Percentiles rank a stretch among this genome's conserved stretches.
phyloP scores from a whole-genome alignment of 306 rosid genomes.

The Oemleria cerasiformis region DNA sequence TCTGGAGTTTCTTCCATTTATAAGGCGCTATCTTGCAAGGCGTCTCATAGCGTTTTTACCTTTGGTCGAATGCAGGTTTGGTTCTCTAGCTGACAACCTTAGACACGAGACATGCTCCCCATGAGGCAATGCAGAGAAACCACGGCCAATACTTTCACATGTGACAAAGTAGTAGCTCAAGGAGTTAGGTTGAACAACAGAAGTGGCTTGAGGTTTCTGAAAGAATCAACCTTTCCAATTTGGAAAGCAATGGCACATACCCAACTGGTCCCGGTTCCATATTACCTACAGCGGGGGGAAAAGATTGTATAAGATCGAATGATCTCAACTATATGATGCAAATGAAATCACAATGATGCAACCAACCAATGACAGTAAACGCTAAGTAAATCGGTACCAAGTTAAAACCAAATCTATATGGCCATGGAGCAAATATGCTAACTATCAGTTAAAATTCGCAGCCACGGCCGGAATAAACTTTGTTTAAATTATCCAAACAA shows the following conservation, averaged over 20 bases:
- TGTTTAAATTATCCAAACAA: neutral
- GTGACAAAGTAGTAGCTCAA: constrained; percentile 30
- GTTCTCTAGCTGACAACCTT: constrained; percentile 32
- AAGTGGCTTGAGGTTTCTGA: constrained; percentile 37
- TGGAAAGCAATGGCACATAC: constrained; percentile 28
- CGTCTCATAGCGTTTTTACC: neutral
- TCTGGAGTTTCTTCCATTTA: constrained; percentile 6
- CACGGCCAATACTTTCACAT: constrained; percentile 18
- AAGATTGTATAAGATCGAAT: neutral
- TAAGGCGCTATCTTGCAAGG: constrained; percentile 24
- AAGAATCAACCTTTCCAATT: constrained; percentile 30
- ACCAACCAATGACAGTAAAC: neutral
- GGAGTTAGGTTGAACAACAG: constrained; percentile 30
- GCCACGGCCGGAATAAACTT: constrained; percentile 5
- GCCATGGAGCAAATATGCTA: neutral
- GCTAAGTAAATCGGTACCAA: neutral
- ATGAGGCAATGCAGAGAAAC: constrained; percentile 17
- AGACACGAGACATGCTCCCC: constrained; percentile 25
- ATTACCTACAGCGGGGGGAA: constrained; percentile 25
- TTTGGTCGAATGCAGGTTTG: constrained; percentile 28
- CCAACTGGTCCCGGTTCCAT: constrained; percentile 32
- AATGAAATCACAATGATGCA: neutral
- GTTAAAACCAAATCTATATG: neutral
- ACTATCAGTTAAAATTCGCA: neutral
- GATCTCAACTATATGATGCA: neutral